phyloP scores from a whole-genome alignment of 1,139 yeast genomes.

The Debaryomyces nepalensis region DNA sequence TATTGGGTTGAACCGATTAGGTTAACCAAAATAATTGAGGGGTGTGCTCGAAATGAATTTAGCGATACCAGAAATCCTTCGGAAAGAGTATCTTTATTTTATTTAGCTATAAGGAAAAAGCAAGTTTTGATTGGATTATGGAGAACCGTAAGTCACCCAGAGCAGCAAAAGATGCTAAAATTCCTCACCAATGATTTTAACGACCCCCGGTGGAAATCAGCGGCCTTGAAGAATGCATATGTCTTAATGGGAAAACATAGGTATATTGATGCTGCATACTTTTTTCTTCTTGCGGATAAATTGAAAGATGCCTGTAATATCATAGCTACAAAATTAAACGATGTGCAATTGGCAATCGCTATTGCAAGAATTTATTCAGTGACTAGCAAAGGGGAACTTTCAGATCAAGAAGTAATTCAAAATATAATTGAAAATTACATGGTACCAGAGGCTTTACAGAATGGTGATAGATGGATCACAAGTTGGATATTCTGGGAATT shows the following conservation, averaged over 20 bases:
- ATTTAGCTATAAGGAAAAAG: constrained; percentile 77
- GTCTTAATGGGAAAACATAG: constrained; percentile 89
- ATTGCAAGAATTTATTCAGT: constrained; percentile 72
- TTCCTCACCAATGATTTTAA: constrained; percentile 78
- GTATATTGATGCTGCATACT: constrained; percentile 84
- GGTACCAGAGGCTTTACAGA: constrained; percentile 58
- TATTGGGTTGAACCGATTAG: constrained; percentile 69
- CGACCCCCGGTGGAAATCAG: constrained; percentile 77
- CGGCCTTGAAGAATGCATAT: constrained; percentile 91
- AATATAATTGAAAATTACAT: constrained; percentile 56
- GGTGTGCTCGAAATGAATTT: constrained; percentile 71
- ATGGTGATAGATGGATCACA: constrained; percentile 81
- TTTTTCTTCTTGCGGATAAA: constrained; percentile 81
- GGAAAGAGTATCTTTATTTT: constrained; percentile 69
- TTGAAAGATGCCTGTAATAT: constrained; percentile 79
- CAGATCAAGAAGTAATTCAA: constrained; percentile 38
- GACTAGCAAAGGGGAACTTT: constrained; percentile 15
- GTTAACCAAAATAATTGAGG: constrained; percentile 61
- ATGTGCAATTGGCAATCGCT: constrained; percentile 74
- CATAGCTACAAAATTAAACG: constrained; percentile 65
- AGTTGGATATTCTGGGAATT: constrained; percentile 84
- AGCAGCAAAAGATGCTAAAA: constrained; percentile 78
- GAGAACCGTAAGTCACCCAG: constrained; percentile 79
- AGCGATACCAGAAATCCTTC: constrained; percentile 71
- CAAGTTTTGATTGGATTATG: constrained; percentile 80